These are phyloP conservation scores for Styphnolobium japonicum DNA, from an alignment of 306 rosid genomes.

Conservation along the genomic window DNA sequence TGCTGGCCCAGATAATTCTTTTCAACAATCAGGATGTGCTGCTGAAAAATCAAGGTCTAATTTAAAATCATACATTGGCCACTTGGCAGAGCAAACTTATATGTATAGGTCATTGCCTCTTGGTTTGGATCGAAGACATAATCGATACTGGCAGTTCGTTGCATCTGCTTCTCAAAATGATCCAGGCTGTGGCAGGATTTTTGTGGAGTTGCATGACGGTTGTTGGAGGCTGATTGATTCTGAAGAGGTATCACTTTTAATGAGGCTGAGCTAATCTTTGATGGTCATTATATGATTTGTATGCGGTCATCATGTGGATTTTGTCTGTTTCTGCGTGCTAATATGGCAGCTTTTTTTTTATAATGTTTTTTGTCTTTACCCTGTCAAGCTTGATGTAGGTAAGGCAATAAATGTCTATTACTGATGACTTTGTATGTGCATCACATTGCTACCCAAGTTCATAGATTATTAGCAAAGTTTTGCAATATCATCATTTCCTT, in stretches of 20 bases:
- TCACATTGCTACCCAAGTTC: background rate
- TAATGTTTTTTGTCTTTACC: background rate
- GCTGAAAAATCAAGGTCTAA: constrained; percentile 58
- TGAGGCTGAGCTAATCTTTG: constrained; percentile 6
- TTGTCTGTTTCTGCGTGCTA: background rate
- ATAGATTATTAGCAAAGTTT: background rate
- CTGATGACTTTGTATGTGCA: constrained; percentile 1
- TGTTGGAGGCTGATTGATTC: constrained; percentile 77
- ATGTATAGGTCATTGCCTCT: constrained; percentile 69
- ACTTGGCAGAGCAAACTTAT: constrained; percentile 66
- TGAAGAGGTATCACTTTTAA: constrained; percentile 56
- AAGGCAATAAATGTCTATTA: constrained; percentile 4
- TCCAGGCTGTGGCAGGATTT: constrained; percentile 83
- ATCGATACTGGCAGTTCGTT: constrained; percentile 74
- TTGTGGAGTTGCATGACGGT: constrained; percentile 67
- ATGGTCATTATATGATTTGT: constrained; percentile 6
- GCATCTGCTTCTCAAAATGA: constrained; percentile 65
- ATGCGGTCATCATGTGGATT: constrained; percentile 1
- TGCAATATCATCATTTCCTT: background rate
- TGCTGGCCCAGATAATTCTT: constrained; percentile 39
- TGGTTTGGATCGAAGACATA: constrained; percentile 76
- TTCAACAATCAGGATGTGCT: constrained; percentile 46
- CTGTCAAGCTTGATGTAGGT: constrained; percentile 9
- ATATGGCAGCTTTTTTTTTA: background rate
- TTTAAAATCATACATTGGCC: constrained; percentile 60